These are phyloP conservation scores for Colletotrichum theobromicola DNA, from an alignment of 2,329 filamentous ascomycete genomes.

Conservation along the genomic window DNA sequence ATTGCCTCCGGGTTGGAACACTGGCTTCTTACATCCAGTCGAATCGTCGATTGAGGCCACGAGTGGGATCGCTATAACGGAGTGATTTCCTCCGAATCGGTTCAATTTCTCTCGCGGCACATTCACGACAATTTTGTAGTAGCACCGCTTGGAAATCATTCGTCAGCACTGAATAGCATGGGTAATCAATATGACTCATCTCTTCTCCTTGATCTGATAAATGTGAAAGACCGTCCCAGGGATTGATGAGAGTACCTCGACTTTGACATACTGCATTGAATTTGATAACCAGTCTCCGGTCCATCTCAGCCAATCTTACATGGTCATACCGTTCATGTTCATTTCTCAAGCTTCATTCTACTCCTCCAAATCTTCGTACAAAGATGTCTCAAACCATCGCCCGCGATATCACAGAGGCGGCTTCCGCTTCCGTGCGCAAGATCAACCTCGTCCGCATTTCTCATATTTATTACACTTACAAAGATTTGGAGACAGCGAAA, in stretches of 20 bases:
- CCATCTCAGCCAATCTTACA: not conserved
- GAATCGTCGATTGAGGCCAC: not conserved
- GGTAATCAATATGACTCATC: not conserved
- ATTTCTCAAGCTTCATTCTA: not conserved
- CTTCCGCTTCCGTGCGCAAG: slow-evolving; percentile 6
- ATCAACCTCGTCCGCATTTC: slow-evolving; percentile 44
- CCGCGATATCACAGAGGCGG: not conserved
- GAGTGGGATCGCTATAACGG: not conserved
- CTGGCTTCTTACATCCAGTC: not conserved
- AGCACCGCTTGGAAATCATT: not conserved
- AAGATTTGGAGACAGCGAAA: slow-evolving; percentile 43
- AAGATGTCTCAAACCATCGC: not conserved
- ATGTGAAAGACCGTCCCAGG: not conserved
- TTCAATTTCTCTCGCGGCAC: not conserved
- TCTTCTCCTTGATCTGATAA: not conserved
- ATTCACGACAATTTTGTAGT: not conserved
- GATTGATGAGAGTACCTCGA: not conserved
- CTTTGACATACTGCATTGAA: not conserved
- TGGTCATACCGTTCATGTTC: not conserved
- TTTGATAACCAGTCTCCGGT: not conserved
- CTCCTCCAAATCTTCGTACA: not conserved
- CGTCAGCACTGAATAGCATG: not conserved
- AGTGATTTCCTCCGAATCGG: not conserved
- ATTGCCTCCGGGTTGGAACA: not conserved
- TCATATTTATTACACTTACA: slow-evolving; percentile 54